Evolutionary conservation across 305 asterid genomes (phyloP).

Genomic region (Fraxinus sp.): DNA sequence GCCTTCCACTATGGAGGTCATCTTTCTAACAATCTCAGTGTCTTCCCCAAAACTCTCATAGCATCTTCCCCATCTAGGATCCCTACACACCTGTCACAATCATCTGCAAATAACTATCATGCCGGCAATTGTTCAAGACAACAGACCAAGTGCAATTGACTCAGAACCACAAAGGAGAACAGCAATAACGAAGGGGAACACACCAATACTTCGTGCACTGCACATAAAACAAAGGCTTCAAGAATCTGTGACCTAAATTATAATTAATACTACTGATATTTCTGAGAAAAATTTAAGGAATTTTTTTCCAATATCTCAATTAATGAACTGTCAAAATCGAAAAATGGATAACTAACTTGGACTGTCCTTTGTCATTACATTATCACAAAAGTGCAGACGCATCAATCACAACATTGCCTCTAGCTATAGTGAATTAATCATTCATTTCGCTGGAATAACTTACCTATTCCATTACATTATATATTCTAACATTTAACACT

Average conservation of each 20-base stretch:
- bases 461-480: not conserved
- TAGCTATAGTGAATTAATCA: not conserved
- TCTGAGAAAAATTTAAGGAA: not conserved
- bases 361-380: not conserved
- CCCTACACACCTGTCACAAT: conserved; percentile 44
- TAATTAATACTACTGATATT: not conserved
- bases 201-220: not conserved
- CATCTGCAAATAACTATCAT: conserved; percentile 21
- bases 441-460: not conserved
- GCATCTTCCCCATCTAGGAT: conserved; percentile 57
- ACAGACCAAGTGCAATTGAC: not conserved
- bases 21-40: conserved; percentile 41
- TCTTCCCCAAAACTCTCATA: conserved; percentile 53
- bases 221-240: not conserved
- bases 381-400: not conserved
- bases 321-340: not conserved
- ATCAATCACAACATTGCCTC: not conserved
- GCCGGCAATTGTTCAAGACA: not conserved
- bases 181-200: conserved; percentile 2
- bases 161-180: not conserved
- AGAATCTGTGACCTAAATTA: not conserved
- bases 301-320: not conserved
- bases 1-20: conserved; percentile 42
- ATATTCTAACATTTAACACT: not conserved
- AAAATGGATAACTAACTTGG: not conserved